Evolutionary conservation across 1,284 basidiomycete genomes (phyloP), one percentile per base, ranked within the genome.

Genomic region (Apiotrichum mycotoxinovorans): DNA sequence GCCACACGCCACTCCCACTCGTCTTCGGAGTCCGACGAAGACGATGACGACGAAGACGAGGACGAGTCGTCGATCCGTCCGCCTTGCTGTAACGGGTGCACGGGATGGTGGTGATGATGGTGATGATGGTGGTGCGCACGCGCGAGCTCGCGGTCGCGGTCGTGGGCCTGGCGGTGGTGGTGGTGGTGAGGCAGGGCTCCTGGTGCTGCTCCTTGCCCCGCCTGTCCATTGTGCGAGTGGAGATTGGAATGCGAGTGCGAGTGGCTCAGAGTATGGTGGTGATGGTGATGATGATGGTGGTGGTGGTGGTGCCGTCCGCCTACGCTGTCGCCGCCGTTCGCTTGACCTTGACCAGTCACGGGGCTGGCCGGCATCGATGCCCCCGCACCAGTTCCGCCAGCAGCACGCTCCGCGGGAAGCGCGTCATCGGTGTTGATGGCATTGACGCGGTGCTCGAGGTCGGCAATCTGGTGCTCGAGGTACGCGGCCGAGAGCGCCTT

Each of bases 401-500:
- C 23, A 11, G n/a, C 11, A 18, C 37, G 12, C 12, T 10, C 4
- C 52, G 23, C 22, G 51, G 18, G 42, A 18, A n/a, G 11, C 18
- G 49, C 18, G 22, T 27, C 54, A 35, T 53, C 37, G 12, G 60
- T 40, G 22, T 51, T 51, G 12, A 65, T 47, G 41, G 58, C 55
- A 26, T 69, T 61, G 20, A 76, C 72, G 50, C 68, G 63, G 27
- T 62, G 58, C 56, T 78, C 73, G 44, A 78, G 71, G 56, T 77
- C 67, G 4, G 69, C 65, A 40, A 78, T 74, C 56, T 78, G 75
- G 57, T 77, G 74, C 45, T 66, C 69, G 52, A 78, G 66, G 56
- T 73, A 74, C 3, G 77, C 77, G 0, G 75, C 68, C 34, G 73
- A 72, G 12, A 78, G 65, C n/a, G 75, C 69, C 58, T 77, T 77